These are phyloP conservation scores for Anisodus acutangulus DNA, from an alignment of 257 asterid species.

Conservation along the genomic window DNA sequence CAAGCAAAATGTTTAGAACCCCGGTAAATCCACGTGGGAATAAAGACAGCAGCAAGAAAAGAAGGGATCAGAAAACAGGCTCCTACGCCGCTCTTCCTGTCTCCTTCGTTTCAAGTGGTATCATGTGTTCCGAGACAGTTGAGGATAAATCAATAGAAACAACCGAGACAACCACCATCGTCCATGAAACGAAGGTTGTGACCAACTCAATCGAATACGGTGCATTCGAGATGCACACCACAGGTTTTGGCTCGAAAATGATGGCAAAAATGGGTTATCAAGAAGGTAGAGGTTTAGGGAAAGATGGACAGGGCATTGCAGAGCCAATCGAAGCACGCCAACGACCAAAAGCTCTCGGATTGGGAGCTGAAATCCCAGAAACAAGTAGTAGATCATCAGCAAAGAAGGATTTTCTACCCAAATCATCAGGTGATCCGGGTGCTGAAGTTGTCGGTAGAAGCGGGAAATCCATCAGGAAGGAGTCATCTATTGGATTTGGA, in stretches of 20 bases:
- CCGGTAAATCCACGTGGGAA: slow-evolving; percentile 34
- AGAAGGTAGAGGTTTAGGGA: slow-evolving; percentile 84
- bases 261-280: slow-evolving; percentile 95
- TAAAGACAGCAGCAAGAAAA: slow-evolving; percentile 51
- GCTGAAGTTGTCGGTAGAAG: slow-evolving; percentile 39
- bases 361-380: slow-evolving; percentile 82
- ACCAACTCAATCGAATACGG: slow-evolving; percentile 52
- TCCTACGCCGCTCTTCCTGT: slow-evolving; percentile 80
- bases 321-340: slow-evolving; percentile 80
- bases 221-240: slow-evolving; percentile 91
- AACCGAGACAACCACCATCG: slow-evolving; percentile 42
- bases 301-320: slow-evolving; percentile 80
- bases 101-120: slow-evolving; percentile 82
- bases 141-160: slow-evolving; percentile 43
- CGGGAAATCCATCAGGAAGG: slow-evolving; percentile 41
- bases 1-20: slow-evolving; percentile 44
- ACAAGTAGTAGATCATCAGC: slow-evolving; percentile 37
- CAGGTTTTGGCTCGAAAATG: slow-evolving; percentile 97
- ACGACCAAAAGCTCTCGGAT: slow-evolving; percentile 91
- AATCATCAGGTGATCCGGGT: slow-evolving; percentile 31
- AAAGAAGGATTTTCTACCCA: slow-evolving; percentile 34
- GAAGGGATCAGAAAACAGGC: slow-evolving; percentile 50
- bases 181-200: slow-evolving; percentile 41
- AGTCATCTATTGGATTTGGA: slow-evolving; percentile 50
- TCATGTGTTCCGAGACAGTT: slow-evolving; percentile 52